Base-by-base conservation (phyloP, 2,329 filamentous ascomycete genomes). In the Immersiporthe knoxdaviesiana region DNA sequence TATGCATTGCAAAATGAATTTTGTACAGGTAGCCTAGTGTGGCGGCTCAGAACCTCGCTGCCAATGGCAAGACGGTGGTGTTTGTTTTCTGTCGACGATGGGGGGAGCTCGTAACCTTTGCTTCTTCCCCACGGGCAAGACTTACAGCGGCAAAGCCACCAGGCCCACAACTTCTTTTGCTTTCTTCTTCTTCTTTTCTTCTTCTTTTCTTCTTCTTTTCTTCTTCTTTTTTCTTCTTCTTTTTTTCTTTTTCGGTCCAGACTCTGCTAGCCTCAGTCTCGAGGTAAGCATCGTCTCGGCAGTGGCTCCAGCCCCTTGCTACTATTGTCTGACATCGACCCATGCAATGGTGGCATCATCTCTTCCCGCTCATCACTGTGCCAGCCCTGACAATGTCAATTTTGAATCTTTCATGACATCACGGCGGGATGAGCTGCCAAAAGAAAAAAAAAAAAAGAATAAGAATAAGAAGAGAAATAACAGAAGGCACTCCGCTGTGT, bases 311-410 rank as follows among this genome's bases (percentile, higher is more conserved):
- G 56, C 32, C 21, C 7, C 12, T 18, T 37, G 56, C 32, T 59
- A 32, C 52, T 59, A 32, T 27, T 56, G 27, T 56, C 52, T 59
- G 56, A n/a, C 30, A 59, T 35, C 30, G 32, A 32, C 10, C 32
- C 56, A n/a, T 59, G 32, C 56, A 30, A 21, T 30, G 56, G 56
- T 37, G 56, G 56, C 32, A 59, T 30, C 56, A n/a, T 59, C 14
- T n/a, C 32, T 37, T 37, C 56, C 32, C 12, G 32, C 32, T 59
- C 56, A 37, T 27, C 24, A 16, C 27, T 30, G 18, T 16, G 27
- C 35, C n/a, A 32, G 27, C 52, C 52, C 24, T 56, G 39, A 11
- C 30, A 63, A 32, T 11, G n/a, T 30, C 41, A 27, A 37, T 12
- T 8, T 30, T 44, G 37, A 30, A 8, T 6, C 21, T 24, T 37